Percentiles rank a stretch among this genome's conserved stretches.
These are phyloP conservation scores for Gliomastix tumulicola DNA, from an alignment of 2,329 filamentous ascomycete genomes.

Conservation along the genomic window DNA sequence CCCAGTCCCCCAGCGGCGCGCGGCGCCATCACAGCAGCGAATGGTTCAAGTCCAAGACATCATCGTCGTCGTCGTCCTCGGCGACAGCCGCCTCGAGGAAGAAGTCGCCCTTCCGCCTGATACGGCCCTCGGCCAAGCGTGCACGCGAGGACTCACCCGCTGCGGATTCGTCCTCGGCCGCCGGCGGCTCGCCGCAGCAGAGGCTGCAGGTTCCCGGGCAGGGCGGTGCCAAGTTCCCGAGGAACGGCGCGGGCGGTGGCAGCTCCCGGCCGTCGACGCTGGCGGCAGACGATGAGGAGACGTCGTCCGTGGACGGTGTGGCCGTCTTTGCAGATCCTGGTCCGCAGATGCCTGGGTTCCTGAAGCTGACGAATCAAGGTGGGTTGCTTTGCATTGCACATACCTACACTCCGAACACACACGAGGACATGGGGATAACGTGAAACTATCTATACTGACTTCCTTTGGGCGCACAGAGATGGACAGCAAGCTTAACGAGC, in stretches of 20 bases:
- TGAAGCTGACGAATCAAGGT: slow-evolving; percentile 28
- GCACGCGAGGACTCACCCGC: slow-evolving; percentile 32
- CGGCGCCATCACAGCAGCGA: too few relatives aligned
- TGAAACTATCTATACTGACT: too few relatives aligned
- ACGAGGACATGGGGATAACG: too few relatives aligned
- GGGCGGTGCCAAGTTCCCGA: slow-evolving; percentile 16
- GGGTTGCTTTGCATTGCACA: too few relatives aligned
- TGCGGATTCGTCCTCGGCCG: slow-evolving; percentile 19
- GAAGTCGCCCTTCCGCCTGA: slow-evolving; percentile 31
- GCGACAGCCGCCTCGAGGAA: slow-evolving; percentile 1
- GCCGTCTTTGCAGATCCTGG: slow-evolving; percentile 36
- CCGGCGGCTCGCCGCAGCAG: slow-evolving; percentile 16
- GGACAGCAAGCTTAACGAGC: slow-evolving; percentile 42
- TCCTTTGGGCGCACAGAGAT: too few relatives aligned
- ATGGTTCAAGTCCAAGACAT: slow-evolving; percentile 4
- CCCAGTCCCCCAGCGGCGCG: too few relatives aligned
- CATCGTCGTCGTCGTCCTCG: not conserved
- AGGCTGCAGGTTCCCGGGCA: not conserved
- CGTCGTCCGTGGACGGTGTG: slow-evolving; percentile 55
- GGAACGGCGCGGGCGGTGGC: slow-evolving; percentile 18
- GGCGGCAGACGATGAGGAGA: too few relatives aligned
- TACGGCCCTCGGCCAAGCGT: slow-evolving; percentile 39
- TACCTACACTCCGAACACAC: too few relatives aligned
- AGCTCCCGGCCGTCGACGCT: not conserved
- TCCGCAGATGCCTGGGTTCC: slow-evolving; percentile 28